phyloP scores from a whole-genome alignment of 257 asterid genomes.

The Mitragyna speciosa region DNA sequence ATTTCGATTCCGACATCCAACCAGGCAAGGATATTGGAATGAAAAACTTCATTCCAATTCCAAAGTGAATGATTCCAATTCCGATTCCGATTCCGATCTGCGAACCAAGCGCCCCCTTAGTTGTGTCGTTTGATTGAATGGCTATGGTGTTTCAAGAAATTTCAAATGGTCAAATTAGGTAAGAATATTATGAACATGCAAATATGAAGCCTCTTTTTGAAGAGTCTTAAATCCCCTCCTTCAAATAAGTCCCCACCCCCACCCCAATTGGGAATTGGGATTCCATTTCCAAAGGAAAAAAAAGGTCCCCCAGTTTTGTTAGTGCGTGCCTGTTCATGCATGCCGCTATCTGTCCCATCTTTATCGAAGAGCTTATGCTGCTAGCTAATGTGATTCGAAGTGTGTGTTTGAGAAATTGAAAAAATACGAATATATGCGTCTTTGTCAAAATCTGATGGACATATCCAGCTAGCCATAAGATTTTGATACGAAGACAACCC shows the following conservation, averaged over 20 bases:
- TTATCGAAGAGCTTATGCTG: not conserved
- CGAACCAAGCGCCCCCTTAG: no score
- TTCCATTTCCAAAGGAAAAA: constrained; percentile 2
- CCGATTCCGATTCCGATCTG: no score
- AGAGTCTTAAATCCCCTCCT: not conserved
- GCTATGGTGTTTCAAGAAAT: constrained; percentile 7
- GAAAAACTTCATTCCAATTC: no score
- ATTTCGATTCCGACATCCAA: no score
- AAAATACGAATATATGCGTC: not conserved
- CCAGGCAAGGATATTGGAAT: no score
- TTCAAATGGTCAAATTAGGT: not conserved
- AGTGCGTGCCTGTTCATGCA: not conserved
- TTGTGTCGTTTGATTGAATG: not conserved
- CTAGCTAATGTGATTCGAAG: not conserved
- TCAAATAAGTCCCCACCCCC: constrained; percentile 29
- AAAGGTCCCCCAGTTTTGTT: constrained; percentile 14
- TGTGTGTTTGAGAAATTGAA: not conserved
- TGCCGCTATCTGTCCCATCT: not conserved
- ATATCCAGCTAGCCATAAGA: not conserved
- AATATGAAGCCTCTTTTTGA: not conserved
- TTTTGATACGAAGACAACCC: not conserved
- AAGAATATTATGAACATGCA: constrained; percentile 7
- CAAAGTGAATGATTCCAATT: no score
- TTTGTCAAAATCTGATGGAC: not conserved
- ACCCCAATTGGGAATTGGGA: not conserved